Base-by-base conservation (phyloP, 164 flowering plant genomes). In the Paratinospora sagittata region DNA sequence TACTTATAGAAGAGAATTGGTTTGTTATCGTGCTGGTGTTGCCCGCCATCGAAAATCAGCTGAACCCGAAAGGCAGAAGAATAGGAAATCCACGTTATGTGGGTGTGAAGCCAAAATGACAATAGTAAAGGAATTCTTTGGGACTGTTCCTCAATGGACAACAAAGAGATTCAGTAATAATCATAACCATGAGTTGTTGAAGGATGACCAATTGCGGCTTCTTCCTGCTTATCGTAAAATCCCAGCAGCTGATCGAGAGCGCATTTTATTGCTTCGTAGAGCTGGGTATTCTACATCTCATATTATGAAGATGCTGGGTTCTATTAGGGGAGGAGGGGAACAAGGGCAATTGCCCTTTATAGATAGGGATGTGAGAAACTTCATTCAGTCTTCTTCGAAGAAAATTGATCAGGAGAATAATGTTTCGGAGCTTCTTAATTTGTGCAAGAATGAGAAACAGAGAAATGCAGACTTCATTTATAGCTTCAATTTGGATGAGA, bases 161-260 rank as follows among this genome's bases (percentile, higher is more conserved):
- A 84, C 88, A 39, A 82, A 80, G 49, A 85, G 82, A 52, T 89
- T 89, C 65, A 83, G 89, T 74, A 89, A 89, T 78, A 78, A 81
- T 21, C 95, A 89, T 72, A 89, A 88, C 73, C 94, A 89, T 77
- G 94, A 89, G 63, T 72, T 89, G 30, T 80, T 88, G 81, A 88
- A 85, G 70, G 87, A 84, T 77, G 91, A 86, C 65, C 89, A 86
- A 78, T 85, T 89, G 19, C 85, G 91, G 17, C 77, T 89, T n/a
- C 83, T 89, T 62, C 94, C 94, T 67, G 95, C 95, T 6, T 86
- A 89, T 52, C 78, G 91, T 11, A 86, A 88, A 69, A 89, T 88
- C 24, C 84, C 83, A 0, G 89, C 84, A 71, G 82, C 83, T 9
- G 91, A 89, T 81, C 88, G 84, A 74, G 87, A 87, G 68, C 86